Conservation (phyloP, 495 filamentous ascomycete species). For the Copromyces sp. region DNA sequence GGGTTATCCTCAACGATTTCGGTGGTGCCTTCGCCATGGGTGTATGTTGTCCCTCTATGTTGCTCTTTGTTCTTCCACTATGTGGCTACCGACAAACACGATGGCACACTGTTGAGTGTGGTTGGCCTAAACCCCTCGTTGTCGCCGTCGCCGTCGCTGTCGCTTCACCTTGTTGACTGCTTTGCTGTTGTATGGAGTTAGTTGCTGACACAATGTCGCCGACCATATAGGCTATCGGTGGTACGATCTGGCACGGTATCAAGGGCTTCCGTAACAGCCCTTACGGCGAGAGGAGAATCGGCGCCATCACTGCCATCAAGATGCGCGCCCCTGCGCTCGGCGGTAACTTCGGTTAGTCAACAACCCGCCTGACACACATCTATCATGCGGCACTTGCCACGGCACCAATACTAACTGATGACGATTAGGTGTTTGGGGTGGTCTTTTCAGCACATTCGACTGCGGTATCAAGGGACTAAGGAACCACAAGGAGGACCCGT, state of each 20-base stretch:
- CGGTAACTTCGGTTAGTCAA: slow-evolving; percentile 73
- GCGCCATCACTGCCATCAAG: slow-evolving; percentile 94
- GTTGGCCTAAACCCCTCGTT: background rate
- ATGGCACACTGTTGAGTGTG: background rate
- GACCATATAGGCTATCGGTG: slow-evolving; percentile 67
- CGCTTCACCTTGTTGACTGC: background rate
- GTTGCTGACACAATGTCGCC: background rate
- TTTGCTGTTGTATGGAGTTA: background rate
- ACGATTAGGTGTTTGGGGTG: slow-evolving; percentile 62
- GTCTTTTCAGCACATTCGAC: slow-evolving; percentile 87
- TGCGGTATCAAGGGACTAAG: slow-evolving; percentile 94
- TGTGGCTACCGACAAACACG: background rate
- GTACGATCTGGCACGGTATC: slow-evolving; percentile 94
- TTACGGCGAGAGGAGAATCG: slow-evolving; percentile 90
- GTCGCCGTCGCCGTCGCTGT: background rate
- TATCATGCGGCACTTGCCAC: background rate
- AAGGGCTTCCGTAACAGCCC: slow-evolving; percentile 87
- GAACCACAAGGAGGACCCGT: slow-evolving; percentile 88
- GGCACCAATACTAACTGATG: background rate
- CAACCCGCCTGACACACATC: background rate
- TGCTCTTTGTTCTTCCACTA: background rate
- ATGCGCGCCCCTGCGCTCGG: slow-evolving; percentile 89
- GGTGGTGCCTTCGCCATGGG: slow-evolving; percentile 97
- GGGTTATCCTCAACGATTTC: slow-evolving; percentile 92
- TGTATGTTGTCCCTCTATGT: slow-evolving; percentile 41